Base-by-base conservation (phyloP, 1,139 yeast genomes). In the Diutina siamensis region DNA sequence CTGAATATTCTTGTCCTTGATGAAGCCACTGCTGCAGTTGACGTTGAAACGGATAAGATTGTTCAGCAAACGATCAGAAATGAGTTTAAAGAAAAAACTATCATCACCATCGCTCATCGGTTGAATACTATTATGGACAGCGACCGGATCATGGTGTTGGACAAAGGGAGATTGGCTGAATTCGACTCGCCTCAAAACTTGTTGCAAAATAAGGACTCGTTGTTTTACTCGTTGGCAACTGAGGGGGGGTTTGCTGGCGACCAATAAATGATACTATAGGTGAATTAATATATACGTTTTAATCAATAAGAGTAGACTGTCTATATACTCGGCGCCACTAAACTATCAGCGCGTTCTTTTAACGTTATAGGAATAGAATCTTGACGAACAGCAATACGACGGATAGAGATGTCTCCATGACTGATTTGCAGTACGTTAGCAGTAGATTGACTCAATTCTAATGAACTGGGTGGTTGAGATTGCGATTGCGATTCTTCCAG, bases 11-110 rank as follows among this genome's bases (percentile, higher is more conserved):
- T 88, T 51, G 86, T 88, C 8, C 68, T 89, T 54, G 98, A 92
- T 62, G 98, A 92, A 65, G 97, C 97, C 13, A 89, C 97, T 3
- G 97, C 97, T 2, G 95, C 96, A 2, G 96, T 92, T 45, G 98
- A 92, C 63, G 96, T 88, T 31, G 94, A 88, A 58, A 92, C 98
- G 1, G 98, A 92, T 62, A 69, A 81, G 54, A 74, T 88, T 42
- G 72, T 89, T 46, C 97, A 89, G 65, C 80, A 82, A 55, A 89
- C 97, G 0, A 89, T 89, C 48, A 76, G 97, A 61, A 65, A 72
- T 3, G 95, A 87, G 49, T 89, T 89, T 61, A 78, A 80, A 55
- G 87, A 88, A 52, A 77, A 95, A 60, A 89, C 97, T 0, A 88
- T 92, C 57, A 69, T 92, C 55, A 89, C 97, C 2, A 89, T 92